Base-by-base conservation (phyloP, 805 yeast species). In the Barnettozyma salicaria region DNA sequence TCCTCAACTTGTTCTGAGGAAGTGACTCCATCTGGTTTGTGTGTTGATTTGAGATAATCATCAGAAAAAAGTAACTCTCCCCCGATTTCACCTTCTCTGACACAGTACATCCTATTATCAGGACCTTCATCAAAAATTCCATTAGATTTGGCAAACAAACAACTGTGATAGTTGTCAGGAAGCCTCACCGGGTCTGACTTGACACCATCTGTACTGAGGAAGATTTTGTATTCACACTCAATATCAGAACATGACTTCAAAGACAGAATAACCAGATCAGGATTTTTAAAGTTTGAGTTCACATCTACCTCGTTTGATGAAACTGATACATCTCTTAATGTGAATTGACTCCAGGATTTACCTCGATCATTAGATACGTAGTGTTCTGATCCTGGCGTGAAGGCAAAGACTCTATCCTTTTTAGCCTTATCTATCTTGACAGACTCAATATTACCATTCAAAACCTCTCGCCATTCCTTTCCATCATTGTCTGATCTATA, bases 401-500 rank as follows among this genome's bases (percentile, higher is more conserved):
- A 47, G 2, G 65, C 66, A 41, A 66, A 61, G 1, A 74, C 77
- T 24, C 67, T 51, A 2, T 58, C 51, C 24, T 53, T 55, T 29
- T 62, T 61, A 38, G 52, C 53, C 3, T 63, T 65, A 45, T 69
- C 61, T 18, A 60, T 43, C 17, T 61, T 19, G 12, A 42, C 29
- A 3, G 49, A 45, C 20, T 40, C 39, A 13, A 50, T 48, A 29
- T n/a, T n/a, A n/a, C 54, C 61, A 7, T 65, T 60, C 14, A 68
- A 60, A 3, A 61, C 49, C 23, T 58, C 49, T 7, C 48, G 41
- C 68, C 77, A 78, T 0, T 58, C 47, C 9, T 39, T 55, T 7
- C 78, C 79, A 33, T 68, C 71, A 48, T 78, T 70, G 9, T 45
- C 56, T 2, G 81, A 74, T 1, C 64, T 42, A 48, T 59, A 67